A percentile compares a stretch with the other conserved stretches of the same genome.
Evolutionary conservation across 1,284 basidiomycete species (phyloP).

Genomic region (Uromyces viciae-fabae): DNA sequence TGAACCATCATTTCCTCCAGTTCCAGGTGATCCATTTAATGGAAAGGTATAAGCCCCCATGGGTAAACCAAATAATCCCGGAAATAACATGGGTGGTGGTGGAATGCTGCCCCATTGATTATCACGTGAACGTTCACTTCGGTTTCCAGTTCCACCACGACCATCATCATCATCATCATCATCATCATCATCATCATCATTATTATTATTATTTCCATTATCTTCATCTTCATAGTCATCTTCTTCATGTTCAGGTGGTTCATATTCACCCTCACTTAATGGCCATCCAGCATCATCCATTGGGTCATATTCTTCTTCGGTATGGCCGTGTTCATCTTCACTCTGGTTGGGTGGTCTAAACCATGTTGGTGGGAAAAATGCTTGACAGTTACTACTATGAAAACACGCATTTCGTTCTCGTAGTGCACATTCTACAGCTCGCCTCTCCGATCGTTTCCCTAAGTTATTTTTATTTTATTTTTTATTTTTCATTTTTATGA

Average conservation of each 20-base stretch:
- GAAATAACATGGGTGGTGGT: conserved; percentile 11
- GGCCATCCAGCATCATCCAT: not conserved
- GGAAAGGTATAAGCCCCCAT: not conserved
- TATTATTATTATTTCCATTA: not conserved
- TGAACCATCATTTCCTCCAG: not conserved
- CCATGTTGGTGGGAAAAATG: conserved; percentile 16
- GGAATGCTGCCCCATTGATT: not conserved
- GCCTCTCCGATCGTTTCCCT: conserved; percentile 18
- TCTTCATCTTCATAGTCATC: conserved; percentile 1
- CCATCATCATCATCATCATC: not conserved
- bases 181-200: conserved; percentile 11
- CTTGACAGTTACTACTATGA: conserved; percentile 9
- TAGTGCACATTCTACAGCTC: conserved; percentile 15
- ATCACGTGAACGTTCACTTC: not conserved
- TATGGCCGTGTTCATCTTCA: not conserved
- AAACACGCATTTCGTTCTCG: conserved; percentile 30
- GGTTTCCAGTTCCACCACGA: not conserved
- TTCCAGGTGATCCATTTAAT: not conserved
- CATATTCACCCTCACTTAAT: not conserved
- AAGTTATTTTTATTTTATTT: not conserved
- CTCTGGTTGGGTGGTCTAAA: conserved; percentile 11
- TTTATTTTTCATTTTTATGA: not conserved
- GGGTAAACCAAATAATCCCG: not conserved
- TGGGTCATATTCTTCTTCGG: not conserved
- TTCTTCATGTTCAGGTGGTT: not conserved